Base-by-base conservation (phyloP, 2,329 filamentous ascomycete species). In the Cladosporium sp. region DNA sequence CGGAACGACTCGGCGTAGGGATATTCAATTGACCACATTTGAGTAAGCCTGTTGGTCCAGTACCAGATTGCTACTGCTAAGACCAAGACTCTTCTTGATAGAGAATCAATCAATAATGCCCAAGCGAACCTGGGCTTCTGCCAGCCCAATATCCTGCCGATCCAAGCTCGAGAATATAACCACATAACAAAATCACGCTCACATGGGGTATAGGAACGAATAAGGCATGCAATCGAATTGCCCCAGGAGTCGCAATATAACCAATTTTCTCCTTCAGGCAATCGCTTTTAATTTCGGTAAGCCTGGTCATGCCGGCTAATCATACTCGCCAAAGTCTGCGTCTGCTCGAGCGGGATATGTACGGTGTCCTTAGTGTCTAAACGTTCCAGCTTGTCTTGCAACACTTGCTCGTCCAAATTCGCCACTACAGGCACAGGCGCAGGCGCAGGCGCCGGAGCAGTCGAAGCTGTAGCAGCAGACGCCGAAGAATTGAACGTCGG, bases 291-390 rank as follows among this genome's bases (percentile, higher is more conserved):
- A 19, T 10, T 19, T 15, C 47, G 34, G 6, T 50, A 50, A 32
- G 45, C 45, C 68, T 75, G 74, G 60, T 78, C 76, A 61, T 78
- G 76, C 57, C 76, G 62, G 59, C 72, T 72, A 37, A 75, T 69
- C 56, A 73, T 61, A 47, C 68, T 72, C 22, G 70, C 68, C 28
- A 72, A 64, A 15, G 71, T 72, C 15, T 68, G 70, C 10, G 66
- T 67, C 35, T 68, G 65, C 8, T 57, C 58, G 4, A 72, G 50
- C 0, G 40, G 60, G 39, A 63, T 60, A 50, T 68, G 58, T 25
- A 66, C 63, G 42, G 67, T 68, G 20, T 64, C 65, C 47, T 60
- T 44, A 20, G 62, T 71, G 19, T 67, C 60, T 22, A 70, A 57
- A 36, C 70, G 67, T 20, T 67, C 66, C 24, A 69, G 35, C 60